phyloP scores from a whole-genome alignment of 352 stramenopile genomes.

The Phytopythium boreale region DNA sequence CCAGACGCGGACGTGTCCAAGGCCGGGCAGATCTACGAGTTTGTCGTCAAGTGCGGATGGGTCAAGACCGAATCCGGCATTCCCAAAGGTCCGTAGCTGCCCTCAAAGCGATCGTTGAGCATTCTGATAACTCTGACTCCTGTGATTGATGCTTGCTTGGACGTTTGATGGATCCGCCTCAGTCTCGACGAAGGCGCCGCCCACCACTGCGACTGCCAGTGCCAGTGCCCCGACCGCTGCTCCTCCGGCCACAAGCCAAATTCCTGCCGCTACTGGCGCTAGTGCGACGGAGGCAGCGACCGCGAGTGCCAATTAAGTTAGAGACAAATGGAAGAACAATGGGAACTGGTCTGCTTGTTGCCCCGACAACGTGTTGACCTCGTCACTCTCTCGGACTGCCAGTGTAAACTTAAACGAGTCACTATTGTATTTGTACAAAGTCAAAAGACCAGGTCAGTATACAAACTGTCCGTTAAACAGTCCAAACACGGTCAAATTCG shows the following conservation, averaged over 20 bases:
- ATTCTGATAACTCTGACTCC: neutral
- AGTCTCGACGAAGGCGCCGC: neutral
- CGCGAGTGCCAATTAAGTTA: slow-evolving; percentile 2
- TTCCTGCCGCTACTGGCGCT: neutral
- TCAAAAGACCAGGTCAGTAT: too few species aligned
- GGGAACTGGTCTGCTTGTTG: neutral
- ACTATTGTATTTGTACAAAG: too few species aligned
- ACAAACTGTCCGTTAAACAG: too few species aligned
- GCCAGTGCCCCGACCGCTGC: neutral
- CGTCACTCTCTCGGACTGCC: too few species aligned
- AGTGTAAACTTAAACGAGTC: too few species aligned
- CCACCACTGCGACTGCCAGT: neutral
- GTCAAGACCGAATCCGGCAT: slow-evolving; percentile 60
- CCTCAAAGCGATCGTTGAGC: neutral
- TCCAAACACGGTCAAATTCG: too few species aligned
- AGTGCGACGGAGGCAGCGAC: neutral
- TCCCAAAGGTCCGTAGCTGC: slow-evolving; percentile 41
- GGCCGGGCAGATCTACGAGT: slow-evolving; percentile 86
- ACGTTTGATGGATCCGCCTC: neutral
- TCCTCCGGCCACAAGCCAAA: neutral
- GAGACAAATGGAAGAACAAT: neutral
- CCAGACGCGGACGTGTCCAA: slow-evolving; percentile 70
- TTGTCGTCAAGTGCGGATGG: slow-evolving; percentile 89
- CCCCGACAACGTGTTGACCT: too few species aligned
- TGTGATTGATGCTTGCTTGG: neutral